These are phyloP conservation scores for Tilletia caries DNA, from an alignment of 1,284 basidiomycete genomes.

Conservation along the genomic window DNA sequence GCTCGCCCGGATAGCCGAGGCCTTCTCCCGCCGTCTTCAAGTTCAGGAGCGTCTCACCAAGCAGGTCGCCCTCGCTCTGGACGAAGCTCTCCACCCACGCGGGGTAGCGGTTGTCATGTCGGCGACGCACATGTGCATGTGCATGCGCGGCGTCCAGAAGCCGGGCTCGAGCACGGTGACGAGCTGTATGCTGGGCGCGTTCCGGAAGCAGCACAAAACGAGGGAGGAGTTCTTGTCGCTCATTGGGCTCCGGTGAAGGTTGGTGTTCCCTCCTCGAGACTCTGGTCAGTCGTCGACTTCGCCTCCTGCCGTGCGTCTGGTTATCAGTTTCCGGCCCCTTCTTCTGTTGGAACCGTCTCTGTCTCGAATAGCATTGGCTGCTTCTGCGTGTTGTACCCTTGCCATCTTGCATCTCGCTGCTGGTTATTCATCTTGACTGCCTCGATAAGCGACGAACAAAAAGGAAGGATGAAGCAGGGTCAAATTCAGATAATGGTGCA, in stretches of 20 bases:
- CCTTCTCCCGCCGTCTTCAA: slow-evolving; percentile 89
- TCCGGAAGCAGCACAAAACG: slow-evolving; percentile 94
- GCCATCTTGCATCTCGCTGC: too few species aligned
- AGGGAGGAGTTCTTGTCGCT: slow-evolving; percentile 70
- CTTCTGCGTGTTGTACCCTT: too few species aligned
- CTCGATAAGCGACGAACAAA: too few species aligned
- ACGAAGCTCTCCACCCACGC: slow-evolving; percentile 92
- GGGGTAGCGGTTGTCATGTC: slow-evolving; percentile 88
- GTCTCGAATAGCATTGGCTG: too few species aligned
- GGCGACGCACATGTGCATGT: slow-evolving; percentile 94
- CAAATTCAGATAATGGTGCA: too few species aligned
- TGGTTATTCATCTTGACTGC: too few species aligned
- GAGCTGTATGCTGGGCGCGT: slow-evolving; percentile 98
- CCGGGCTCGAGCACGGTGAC: slow-evolving; percentile 93
- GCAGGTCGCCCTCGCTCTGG: slow-evolving; percentile 92
- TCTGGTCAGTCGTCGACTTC: background rate
- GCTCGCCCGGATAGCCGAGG: slow-evolving; percentile 94
- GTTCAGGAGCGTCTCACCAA: slow-evolving; percentile 97
- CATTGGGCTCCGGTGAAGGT: slow-evolving; percentile 27
- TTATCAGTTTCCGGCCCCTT: too few species aligned
- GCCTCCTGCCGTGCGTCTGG: background rate
- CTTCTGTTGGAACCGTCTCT: background rate
- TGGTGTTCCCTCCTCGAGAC: background rate
- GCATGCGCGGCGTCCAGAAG: slow-evolving; percentile 99
- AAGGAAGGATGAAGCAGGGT: too few species aligned